Base-by-base conservation (phyloP, 1,284 basidiomycete species). In the Apiotrichum sp. region DNA sequence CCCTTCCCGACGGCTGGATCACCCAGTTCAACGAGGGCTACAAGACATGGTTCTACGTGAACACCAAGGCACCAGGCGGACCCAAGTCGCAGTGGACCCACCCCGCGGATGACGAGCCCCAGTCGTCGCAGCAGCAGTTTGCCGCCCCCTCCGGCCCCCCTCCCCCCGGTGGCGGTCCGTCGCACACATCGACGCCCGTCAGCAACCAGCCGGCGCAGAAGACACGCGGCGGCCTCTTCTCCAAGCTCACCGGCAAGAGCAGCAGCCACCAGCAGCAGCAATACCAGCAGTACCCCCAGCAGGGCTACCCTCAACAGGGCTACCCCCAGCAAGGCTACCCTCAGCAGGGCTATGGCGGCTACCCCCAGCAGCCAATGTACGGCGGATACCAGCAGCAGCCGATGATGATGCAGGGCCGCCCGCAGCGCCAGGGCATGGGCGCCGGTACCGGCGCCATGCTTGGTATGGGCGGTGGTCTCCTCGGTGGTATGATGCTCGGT, bases 31-130 rank as follows among this genome's bases (percentile, higher is more conserved):
- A 77, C 61, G 53, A 65, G n/a, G 62, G 73, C n/a, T 68, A 78
- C 64, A 66, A 75, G 47, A 64, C 74, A 1, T 76, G 73, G 72
- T 78, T 76, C 66, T 78, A 77, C 63, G 74, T 49, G 51, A 45
- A 46, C 6, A 8, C 5, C 2, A 4, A 1, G 6, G 9, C 9
- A 13, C 8, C 5, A 31, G 10, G 6, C 11, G 16, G 8, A 29
- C 14, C 8, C 32, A 11, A 29, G n/a, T 32, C 41, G 9, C 32
- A 22, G 55, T 76, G 16, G 73, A 78, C 63, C 74, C 67, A 51
- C 57, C 73, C 75, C 8, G 73, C 72, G 14, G 73, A 74, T 46
- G 71, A 73, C 16, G 22, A 32, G 11, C 52, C 22, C 22, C 48
- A 57, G 38, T 65, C 68, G 10, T 32, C 32, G 44, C 50, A 29